Evolutionary conservation across 2,329 filamentous ascomycete genomes (phyloP).

Genomic region (Emmonsiellopsis sp.): DNA sequence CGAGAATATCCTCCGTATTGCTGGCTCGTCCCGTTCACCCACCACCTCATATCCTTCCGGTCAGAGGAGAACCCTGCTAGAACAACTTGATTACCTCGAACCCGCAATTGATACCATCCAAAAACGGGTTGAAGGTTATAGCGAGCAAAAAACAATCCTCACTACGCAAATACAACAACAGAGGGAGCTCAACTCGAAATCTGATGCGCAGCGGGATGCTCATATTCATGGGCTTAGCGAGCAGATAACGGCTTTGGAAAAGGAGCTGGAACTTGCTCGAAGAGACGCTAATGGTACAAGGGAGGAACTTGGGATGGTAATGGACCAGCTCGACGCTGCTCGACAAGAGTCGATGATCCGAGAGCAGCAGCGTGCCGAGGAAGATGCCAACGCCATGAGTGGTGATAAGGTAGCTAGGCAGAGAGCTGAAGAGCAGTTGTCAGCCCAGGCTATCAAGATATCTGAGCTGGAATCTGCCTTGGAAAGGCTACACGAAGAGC

Average conservation of each 20-base stretch:
- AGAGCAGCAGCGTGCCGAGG: conserved; percentile 24
- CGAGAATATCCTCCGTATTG: conserved; percentile 46
- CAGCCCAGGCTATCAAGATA: conserved; percentile 13
- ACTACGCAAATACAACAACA: conserved; percentile 93
- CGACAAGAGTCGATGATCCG: conserved; percentile 27
- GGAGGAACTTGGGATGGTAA: conserved; percentile 33
- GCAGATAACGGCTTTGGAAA: conserved; percentile 52
- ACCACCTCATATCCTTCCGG: conserved; percentile 48
- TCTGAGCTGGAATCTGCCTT: conserved; percentile 13
- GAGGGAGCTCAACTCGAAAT: conserved; percentile 81
- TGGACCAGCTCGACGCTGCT: conserved; percentile 36
- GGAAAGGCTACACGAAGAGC: conserved; percentile 6
- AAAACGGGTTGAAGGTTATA: conserved; percentile 63
- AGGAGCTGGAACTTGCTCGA: conserved; percentile 50
- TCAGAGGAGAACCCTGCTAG: conserved; percentile 49
- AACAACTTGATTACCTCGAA: conserved; percentile 68
- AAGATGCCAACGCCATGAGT: conserved; percentile 20
- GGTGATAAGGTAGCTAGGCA: conserved; percentile 21
- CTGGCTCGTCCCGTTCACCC: conserved; percentile 35
- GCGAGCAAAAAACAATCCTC: conserved; percentile 81
- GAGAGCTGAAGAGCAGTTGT: conserved; percentile 16
- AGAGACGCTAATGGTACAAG: conserved; percentile 30
- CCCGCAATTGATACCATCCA: conserved; percentile 72
- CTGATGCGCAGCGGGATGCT: conserved; percentile 52
- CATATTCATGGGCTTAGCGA: conserved; percentile 38